Evolutionary conservation across 306 rosid species (phyloP).

Genomic region (Carpinus viminea): DNA sequence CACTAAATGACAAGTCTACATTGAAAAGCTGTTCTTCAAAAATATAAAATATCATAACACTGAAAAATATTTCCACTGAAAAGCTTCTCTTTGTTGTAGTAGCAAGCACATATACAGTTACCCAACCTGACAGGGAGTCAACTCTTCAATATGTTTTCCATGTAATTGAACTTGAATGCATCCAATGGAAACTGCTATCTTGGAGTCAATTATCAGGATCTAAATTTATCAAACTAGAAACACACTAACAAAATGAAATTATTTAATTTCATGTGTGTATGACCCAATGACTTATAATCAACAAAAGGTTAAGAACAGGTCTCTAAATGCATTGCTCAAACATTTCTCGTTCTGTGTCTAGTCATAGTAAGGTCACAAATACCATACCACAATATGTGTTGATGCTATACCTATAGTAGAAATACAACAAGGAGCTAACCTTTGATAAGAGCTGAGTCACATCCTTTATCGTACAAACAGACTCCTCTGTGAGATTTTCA

Average conservation of each 20-base stretch:
- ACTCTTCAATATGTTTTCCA: background rate
- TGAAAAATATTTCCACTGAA: background rate
- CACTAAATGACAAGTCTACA: too few relatives aligned
- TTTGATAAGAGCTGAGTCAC: slow-evolving; percentile 73
- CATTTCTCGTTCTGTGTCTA: background rate
- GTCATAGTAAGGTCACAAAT: slow-evolving; percentile 15
- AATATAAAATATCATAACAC: background rate
- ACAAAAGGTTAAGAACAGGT: background rate
- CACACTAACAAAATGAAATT: background rate
- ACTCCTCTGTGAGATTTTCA: slow-evolving; percentile 89
- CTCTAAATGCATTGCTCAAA: background rate
- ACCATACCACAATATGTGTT: slow-evolving; percentile 10
- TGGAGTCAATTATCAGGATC: background rate
- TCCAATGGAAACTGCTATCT: background rate
- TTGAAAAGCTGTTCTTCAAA: background rate
- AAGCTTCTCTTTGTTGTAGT: background rate
- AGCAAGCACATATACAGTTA: background rate
- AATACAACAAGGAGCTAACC: slow-evolving; percentile 47
- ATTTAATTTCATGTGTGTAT: background rate
- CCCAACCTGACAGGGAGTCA: background rate
- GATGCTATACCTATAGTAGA: slow-evolving; percentile 11
- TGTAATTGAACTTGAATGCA: background rate
- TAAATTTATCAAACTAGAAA: background rate
- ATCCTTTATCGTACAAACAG: slow-evolving; percentile 67
- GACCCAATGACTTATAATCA: background rate